Conservation (phyloP, 768 basidiomycete species). For the Saitozyma sp. region DNA sequence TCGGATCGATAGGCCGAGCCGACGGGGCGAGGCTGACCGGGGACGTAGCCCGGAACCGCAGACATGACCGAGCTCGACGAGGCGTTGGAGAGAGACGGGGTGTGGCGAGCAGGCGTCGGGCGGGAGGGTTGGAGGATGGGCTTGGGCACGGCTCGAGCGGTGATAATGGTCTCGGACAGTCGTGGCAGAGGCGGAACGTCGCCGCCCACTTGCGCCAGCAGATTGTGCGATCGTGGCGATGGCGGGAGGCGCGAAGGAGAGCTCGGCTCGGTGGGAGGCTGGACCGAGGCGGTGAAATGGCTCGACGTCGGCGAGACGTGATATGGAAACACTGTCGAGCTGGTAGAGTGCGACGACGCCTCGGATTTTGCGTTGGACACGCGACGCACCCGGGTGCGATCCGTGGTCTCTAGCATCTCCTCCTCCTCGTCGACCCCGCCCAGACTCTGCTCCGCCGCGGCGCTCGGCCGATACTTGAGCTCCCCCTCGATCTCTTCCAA, state of each 20-base stretch:
- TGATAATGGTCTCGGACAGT: background rate
- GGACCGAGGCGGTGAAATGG: slow-evolving; percentile 14
- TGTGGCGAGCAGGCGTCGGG: slow-evolving; percentile 28
- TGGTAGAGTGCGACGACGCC: slow-evolving; percentile 20
- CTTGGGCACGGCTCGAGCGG: slow-evolving; percentile 6
- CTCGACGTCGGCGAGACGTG: slow-evolving; percentile 31
- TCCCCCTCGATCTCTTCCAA: slow-evolving; percentile 34
- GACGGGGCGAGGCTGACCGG: slow-evolving; percentile 43
- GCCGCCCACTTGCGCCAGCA: slow-evolving; percentile 22
- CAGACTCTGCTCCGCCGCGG: background rate
- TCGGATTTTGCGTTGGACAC: slow-evolving; percentile 23
- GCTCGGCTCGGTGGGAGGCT: slow-evolving; percentile 7
- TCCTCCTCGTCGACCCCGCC: slow-evolving; percentile 22
- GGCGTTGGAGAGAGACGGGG: slow-evolving; percentile 19
- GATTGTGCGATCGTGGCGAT: slow-evolving; percentile 35
- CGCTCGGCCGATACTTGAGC: background rate
- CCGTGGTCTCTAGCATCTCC: slow-evolving; percentile 23
- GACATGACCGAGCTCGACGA: slow-evolving; percentile 11
- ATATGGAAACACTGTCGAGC: slow-evolving; percentile 33
- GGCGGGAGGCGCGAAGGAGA: slow-evolving; percentile 25
- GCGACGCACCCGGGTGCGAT: slow-evolving; percentile 2
- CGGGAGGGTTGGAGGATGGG: slow-evolving; percentile 32
- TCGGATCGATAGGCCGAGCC: slow-evolving; percentile 32
- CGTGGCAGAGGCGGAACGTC: background rate
- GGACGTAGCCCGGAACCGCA: slow-evolving; percentile 30